A percentile compares a stretch with the other conserved stretches of the same genome.
phyloP scores from a whole-genome alignment of 192 early-diverging fungal species.

The Dispira parvispora region DNA sequence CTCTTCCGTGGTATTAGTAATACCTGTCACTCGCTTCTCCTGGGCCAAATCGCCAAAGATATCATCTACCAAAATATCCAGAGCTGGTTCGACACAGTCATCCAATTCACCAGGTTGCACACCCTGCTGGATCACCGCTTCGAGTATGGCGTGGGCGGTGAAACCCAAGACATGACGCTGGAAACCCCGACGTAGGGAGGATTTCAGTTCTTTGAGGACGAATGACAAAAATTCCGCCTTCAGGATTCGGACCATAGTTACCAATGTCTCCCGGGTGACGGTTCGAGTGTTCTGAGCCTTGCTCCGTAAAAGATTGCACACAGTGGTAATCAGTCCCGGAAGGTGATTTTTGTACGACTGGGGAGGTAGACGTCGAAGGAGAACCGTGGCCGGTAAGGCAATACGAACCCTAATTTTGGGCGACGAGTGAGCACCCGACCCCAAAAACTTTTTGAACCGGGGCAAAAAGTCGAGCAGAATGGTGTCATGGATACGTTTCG shows the following conservation, averaged over 20 bases:
- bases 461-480: conserved; percentile 72
- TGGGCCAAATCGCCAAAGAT: conserved; percentile 80
- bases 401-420: conserved; percentile 70
- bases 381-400: conserved; percentile 63
- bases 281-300: conserved; percentile 69
- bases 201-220: conserved; percentile 68
- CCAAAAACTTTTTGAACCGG: conserved; percentile 56
- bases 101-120: conserved; percentile 62
- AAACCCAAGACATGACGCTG: conserved; percentile 91
- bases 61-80: conserved; percentile 65
- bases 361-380: conserved; percentile 68
- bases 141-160: conserved; percentile 43
- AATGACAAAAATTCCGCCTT: conserved; percentile 75
- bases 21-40: conserved; percentile 82
- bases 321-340: conserved; percentile 67
- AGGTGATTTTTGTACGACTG: conserved; percentile 60
- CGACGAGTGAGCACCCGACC: conserved; percentile 52
- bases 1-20: conserved; percentile 79
- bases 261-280: conserved; percentile 64
- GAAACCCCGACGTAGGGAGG: conserved; percentile 65
- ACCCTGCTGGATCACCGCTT: conserved; percentile 43
- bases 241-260: conserved; percentile 70
- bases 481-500: conserved; percentile 46
- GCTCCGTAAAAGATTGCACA: conserved; percentile 72
- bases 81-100: conserved; percentile 50